These are phyloP conservation scores for Pyrenophora seminiperda DNA, from an alignment of 2,329 filamentous ascomycete species.

Conservation along the genomic window DNA sequence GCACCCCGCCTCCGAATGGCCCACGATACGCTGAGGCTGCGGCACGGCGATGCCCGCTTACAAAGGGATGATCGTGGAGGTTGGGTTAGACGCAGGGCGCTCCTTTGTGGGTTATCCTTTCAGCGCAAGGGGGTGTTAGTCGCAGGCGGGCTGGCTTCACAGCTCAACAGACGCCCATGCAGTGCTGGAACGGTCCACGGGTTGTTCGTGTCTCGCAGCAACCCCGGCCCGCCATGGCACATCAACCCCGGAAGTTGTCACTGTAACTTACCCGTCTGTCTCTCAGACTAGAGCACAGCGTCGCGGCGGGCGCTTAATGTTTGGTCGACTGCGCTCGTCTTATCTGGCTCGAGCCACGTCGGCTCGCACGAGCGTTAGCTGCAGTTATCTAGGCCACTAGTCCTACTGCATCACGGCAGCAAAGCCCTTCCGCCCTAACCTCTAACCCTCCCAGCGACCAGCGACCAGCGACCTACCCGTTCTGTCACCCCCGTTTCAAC, in stretches of 20 bases:
- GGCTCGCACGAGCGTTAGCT: conserved; percentile 9
- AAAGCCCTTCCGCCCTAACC: conserved; percentile 4
- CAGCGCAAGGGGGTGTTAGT: conserved; percentile 9
- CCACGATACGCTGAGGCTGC: conserved; percentile 27
- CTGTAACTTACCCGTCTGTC: conserved; percentile 13
- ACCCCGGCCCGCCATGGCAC: conserved; percentile 2
- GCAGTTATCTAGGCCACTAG: conserved; percentile 16
- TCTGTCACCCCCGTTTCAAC: conserved; percentile 11
- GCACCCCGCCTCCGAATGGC: conserved; percentile 22
- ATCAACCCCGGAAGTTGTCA: conserved; percentile 4
- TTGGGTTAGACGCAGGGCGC: conserved; percentile 37
- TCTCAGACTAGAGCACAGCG: conserved; percentile 21
- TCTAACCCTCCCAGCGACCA: too few species aligned
- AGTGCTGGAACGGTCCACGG: conserved; percentile 18
- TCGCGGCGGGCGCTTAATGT: conserved; percentile 27
- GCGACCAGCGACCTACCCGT: conserved; percentile 18
- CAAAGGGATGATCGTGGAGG: conserved; percentile 14
- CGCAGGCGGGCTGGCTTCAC: conserved; percentile 17
- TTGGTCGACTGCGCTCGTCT: conserved; percentile 24
- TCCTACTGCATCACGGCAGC: conserved; percentile 16
- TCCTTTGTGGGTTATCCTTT: conserved; percentile 31
- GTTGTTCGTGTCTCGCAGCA: conserved; percentile 21
- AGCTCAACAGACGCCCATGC: conserved; percentile 21
- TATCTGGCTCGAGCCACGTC: conserved; percentile 26
- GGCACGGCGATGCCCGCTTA: conserved; percentile 32